Evolutionary conservation across 1,284 basidiomycete genomes (phyloP), one percentile per base, ranked within the genome.

Genomic region (Sphaerobolus stellatus): DNA sequence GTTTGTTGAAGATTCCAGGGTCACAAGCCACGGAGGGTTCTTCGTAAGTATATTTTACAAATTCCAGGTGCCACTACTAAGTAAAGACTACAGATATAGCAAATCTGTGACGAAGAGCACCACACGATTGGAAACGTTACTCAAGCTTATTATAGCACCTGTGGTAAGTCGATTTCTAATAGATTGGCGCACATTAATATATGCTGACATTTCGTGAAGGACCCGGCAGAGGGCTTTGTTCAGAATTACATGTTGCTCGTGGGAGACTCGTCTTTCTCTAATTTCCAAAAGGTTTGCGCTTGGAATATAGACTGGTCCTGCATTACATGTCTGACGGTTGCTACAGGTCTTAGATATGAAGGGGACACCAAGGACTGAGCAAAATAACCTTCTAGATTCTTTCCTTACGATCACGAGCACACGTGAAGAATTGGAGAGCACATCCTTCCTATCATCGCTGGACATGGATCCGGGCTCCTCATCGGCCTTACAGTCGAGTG

Each of bases 101-200:
- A 48, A 54, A 29, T 38, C 20, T 58, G 78, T 97, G 45, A 85
- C 81, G 27, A 94, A 92, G 62, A 87, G 81, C 47, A 88, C 91
- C 0, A 83, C 86, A 4, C 81, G 87, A 56, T 71, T 98, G 46
- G 95, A 98, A 68, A 91, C 92, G 2, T 75, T 98, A 62, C 81
- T 98, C 57, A 97, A 98, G 70, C 92, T 96, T 54, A 90, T 98
- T 57, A 85, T 97, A 22, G 93, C 92, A 0, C 94, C 93, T 1
- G 89, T 88, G 58, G 91, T 91, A 70, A 58, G 84, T 76, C 2
- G 16, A 30, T 29, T 41, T 50, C 29, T 33, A 4, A 45, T 46
- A 31, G 41, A 44, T 13, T 11, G 11, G 30, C 16, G 5, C 11
- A 4, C 11, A 14, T 18, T 11, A 24, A 18, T 43, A 18, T 18